These are phyloP conservation scores for Xylaria sp. DNA, from an alignment of 2,329 filamentous ascomycete genomes.

Conservation along the genomic window DNA sequence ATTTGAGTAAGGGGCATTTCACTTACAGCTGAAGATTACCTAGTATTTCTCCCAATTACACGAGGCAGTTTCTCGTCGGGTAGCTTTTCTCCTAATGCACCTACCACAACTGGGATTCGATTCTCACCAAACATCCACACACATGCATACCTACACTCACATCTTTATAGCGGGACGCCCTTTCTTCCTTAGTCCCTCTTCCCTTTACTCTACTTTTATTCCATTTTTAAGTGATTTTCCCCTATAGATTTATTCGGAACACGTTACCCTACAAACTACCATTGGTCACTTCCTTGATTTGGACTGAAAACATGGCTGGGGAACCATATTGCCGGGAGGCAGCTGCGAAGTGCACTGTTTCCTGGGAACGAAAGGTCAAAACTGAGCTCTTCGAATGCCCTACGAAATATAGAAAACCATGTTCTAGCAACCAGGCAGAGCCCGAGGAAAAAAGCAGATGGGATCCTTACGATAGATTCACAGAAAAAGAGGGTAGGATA, in stretches of 20 bases:
- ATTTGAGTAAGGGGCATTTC: not conserved
- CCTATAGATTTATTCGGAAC: not conserved
- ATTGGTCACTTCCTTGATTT: not conserved
- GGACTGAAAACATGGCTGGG: conserved; percentile 8
- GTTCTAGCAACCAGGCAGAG: not conserved
- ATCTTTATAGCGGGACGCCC: too few relatives aligned
- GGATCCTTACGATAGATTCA: conserved; percentile 28
- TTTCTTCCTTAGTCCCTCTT: not conserved
- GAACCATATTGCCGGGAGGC: not conserved
- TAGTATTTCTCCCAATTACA: not conserved
- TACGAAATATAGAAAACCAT: not conserved
- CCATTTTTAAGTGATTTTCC: not conserved
- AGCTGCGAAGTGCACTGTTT: not conserved
- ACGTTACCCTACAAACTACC: not conserved
- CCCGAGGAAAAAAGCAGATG: conserved; percentile 13
- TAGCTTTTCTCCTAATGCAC: not conserved
- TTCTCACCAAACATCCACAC: not conserved
- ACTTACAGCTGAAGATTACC: not conserved
- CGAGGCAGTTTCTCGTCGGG: not conserved
- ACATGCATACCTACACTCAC: not conserved
- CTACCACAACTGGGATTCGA: not conserved
- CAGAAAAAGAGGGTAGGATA: conserved; percentile 9
- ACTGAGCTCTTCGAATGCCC: conserved; percentile 16
- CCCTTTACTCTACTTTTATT: not conserved
- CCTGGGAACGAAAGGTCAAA: not conserved